These are phyloP conservation scores for Cutaneotrichosporon sp. DNA, from an alignment of 1,284 basidiomycete genomes.

Conservation along the genomic window DNA sequence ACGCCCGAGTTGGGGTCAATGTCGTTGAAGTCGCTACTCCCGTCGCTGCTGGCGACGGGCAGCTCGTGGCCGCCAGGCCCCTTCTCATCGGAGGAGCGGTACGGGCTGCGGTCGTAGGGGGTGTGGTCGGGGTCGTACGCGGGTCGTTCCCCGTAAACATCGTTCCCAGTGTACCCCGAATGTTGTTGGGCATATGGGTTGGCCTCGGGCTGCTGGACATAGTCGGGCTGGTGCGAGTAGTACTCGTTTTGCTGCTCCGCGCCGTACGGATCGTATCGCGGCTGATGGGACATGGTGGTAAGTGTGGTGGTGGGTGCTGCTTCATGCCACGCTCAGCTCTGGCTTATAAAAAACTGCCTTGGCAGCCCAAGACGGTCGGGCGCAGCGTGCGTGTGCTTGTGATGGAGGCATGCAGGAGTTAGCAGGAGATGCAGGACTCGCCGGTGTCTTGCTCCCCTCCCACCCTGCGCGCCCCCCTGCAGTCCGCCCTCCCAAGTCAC, in stretches of 20 bases:
- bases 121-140: neutral
- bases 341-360: neutral
- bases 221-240: neutral
- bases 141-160: no score
- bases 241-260: neutral
- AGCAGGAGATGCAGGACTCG: neutral
- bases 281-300: neutral
- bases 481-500: no score
- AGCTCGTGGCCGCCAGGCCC: neutral
- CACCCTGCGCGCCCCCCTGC: neutral
- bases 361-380: neutral
- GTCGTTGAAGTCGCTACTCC: constrained; percentile 8
- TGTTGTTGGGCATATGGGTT: neutral
- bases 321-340: neutral
- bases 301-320: neutral
- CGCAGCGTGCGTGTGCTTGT: neutral
- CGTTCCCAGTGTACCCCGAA: neutral
- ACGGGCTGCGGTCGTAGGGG: neutral
- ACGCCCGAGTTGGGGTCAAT: constrained; percentile 25
- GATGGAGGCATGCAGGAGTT: neutral
- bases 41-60: neutral
- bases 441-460: neutral
- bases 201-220: neutral
- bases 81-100: neutral
- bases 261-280: neutral